Base-by-base conservation (phyloP, 306 rosid genomes). In the Heteromeles arbutifolia region DNA sequence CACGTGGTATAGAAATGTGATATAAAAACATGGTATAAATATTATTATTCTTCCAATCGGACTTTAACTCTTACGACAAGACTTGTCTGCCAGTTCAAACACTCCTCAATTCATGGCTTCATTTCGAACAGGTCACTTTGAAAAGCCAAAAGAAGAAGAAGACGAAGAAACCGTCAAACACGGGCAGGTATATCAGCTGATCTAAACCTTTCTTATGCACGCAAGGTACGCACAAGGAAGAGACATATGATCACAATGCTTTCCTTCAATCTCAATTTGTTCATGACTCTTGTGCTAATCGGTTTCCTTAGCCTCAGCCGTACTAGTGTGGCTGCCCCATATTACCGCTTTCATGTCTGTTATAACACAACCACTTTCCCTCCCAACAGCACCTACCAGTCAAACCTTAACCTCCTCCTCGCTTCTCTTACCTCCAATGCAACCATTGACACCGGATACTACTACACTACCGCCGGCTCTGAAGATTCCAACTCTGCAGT, bases 381-480 rank as follows among this genome's bases (percentile, higher is more conserved):
- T 24, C 72, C 89, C 10, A 88, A 90, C 43, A 76, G 85, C 77
- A 32, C 63, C 18, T 88, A 50, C 66, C 65, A 78, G 48, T 29
- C 82, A 78, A 83, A 81, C 75, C 75, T 84, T 31, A 77, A 80
- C 24, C 65, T 58, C 18, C 17, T 58, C 14, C 65, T 58, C 8
- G 24, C 65, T 11, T 58, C 65, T 10, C 65, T 58, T 24, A 22
- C 65, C 15, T 58, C 65, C 65, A 58, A 58, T 5, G 31, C 32
- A 24, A 58, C 15, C 65, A 11, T 8, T 5, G 31, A 58, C 29
- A 24, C 6, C 19, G 65, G 65, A 22, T 58, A 28, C 76, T 48
- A 69, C 63, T 59, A 78, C 76, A 63, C 43, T 5, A 59, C 41
- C 4, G 26, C 19, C 10, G 76, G 81, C 62, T 25, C 21, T 18